Evolutionary conservation across 2,329 filamentous ascomycete species (phyloP), one percentile per base, ranked within the genome.

Genomic region (Stylonectria norvegica): DNA sequence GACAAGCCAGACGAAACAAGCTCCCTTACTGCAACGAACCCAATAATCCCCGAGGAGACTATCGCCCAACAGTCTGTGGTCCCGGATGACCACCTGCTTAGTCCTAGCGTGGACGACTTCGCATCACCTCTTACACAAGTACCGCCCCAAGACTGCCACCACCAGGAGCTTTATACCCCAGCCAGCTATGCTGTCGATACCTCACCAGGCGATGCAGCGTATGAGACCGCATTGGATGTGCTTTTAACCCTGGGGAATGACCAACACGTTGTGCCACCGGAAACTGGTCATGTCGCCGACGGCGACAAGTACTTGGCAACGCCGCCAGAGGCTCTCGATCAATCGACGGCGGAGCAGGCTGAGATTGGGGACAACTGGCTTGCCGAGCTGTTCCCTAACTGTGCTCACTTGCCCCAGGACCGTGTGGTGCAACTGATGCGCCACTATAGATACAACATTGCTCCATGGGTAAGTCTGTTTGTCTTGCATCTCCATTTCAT

Each of bases 391-490:
- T 58, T 58, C 40, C 47, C 47, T 12, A 58, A 50, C 20, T 58
- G 55, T 31, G 44, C 50, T 4, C 52, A 56, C 36, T 42, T 52
- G 37, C 50, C 52, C 3, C 56, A 58, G n/a, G 52, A 51, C 42
- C 47, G 46, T 5, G 47, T 29, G 9, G 50, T 65, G 19, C 54
- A 57, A 19, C 47, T 71, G 2, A 39, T 72, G 10, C 61, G 67
- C n/a, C 60, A 70, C 38, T 72, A 69, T 38, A 57, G 67, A 31
- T 72, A 72, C 36, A 60, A 68, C 28, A 59, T 72, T 20, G 67
- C 69, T 5, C 64, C 68, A 15, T 72, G 69, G 68, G 69, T 71
- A 55, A 37, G 62, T 55, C 14, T 19, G 5, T 29, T 23, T 18
- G 20, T 8, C 12, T 2, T 10, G 2, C 17, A 25, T 3, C 19